These are phyloP conservation scores for Penicillium paxilli DNA, from an alignment of 495 filamentous ascomycete genomes.

Conservation along the genomic window DNA sequence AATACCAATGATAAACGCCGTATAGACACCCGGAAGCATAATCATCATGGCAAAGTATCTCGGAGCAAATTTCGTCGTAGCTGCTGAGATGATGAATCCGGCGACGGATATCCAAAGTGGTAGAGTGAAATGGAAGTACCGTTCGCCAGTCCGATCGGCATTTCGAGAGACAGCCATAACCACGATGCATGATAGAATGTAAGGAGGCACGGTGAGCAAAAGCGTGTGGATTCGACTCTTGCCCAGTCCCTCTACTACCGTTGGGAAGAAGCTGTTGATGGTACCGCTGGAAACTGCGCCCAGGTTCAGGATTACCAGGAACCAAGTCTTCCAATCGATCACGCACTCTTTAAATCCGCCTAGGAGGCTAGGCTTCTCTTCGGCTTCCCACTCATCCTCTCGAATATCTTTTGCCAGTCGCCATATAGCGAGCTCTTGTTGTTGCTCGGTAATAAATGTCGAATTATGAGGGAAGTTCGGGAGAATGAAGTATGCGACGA, in stretches of 20 bases:
- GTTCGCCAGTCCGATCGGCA: conserved; percentile 41
- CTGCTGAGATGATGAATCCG: conserved; percentile 45
- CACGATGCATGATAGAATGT: conserved; percentile 42
- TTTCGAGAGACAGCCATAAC: conserved; percentile 41
- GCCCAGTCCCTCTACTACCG: conserved; percentile 50
- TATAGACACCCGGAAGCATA: conserved; percentile 13
- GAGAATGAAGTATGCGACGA: conserved; percentile 54
- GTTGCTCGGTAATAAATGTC: conserved; percentile 61
- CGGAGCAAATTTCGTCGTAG: conserved; percentile 26
- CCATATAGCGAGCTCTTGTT: conserved; percentile 63
- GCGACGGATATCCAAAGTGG: conserved; percentile 31
- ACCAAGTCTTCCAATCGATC: background rate
- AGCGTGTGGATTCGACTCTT: conserved; percentile 49
- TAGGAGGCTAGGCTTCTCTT: background rate
- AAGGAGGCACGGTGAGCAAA: conserved; percentile 52
- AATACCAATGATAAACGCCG: background rate
- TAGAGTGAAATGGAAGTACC: conserved; percentile 41
- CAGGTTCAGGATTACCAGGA: background rate
- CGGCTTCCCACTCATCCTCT: conserved; percentile 57
- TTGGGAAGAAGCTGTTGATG: conserved; percentile 52
- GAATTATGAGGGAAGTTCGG: conserved; percentile 76
- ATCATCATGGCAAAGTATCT: conserved; percentile 37
- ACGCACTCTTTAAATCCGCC: background rate
- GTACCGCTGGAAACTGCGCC: background rate
- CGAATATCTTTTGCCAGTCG: conserved; percentile 70